Evolutionary conservation across 2,329 filamentous ascomycete genomes (phyloP).

Genomic region (Mycosphaerella sp.): DNA sequence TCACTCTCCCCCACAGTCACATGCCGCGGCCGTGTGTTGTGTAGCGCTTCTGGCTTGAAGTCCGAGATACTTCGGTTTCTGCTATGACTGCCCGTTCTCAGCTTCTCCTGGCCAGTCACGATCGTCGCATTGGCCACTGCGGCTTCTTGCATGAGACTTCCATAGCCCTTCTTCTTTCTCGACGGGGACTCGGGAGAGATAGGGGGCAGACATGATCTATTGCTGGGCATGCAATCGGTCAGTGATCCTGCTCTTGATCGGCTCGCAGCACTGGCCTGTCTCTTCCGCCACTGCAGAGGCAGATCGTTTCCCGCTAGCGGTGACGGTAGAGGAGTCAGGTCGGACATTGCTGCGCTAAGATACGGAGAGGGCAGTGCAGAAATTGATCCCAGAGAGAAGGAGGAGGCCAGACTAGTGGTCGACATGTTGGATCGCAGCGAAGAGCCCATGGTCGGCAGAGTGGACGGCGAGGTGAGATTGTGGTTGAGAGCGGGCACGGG

Average conservation of each 20-base stretch:
- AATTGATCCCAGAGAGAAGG: conserved; percentile 42
- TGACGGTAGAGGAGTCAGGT: conserved; percentile 49
- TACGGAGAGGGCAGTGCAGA: conserved; percentile 45
- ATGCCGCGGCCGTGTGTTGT: conserved; percentile 61
- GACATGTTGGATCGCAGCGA: conserved; percentile 39
- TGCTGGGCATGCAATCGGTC: conserved; percentile 30
- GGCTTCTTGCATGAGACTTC: conserved; percentile 40
- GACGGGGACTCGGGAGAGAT: conserved; percentile 30
- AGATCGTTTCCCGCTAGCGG: conserved; percentile 39
- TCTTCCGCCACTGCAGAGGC: conserved; percentile 40
- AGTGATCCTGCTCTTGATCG: conserved; percentile 29
- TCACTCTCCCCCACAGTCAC: conserved; percentile 59
- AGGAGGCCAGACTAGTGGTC: conserved; percentile 40
- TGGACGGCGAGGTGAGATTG: conserved; percentile 37
- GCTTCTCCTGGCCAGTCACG: conserved; percentile 24
- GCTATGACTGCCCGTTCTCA: conserved; percentile 37
- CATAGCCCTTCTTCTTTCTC: conserved; percentile 45
- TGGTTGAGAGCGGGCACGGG: conserved; percentile 23
- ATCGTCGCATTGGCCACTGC: conserved; percentile 24
- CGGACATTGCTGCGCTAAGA: conserved; percentile 41
- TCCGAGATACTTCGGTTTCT: conserved; percentile 84
- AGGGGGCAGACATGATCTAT: conserved; percentile 24
- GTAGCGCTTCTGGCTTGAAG: conserved; percentile 67
- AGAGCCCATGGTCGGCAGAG: conserved; percentile 23
- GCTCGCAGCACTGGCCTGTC: conserved; percentile 28